Conservation (phyloP, 768 basidiomycete genomes). For the Boletus coccyginus region DNA sequence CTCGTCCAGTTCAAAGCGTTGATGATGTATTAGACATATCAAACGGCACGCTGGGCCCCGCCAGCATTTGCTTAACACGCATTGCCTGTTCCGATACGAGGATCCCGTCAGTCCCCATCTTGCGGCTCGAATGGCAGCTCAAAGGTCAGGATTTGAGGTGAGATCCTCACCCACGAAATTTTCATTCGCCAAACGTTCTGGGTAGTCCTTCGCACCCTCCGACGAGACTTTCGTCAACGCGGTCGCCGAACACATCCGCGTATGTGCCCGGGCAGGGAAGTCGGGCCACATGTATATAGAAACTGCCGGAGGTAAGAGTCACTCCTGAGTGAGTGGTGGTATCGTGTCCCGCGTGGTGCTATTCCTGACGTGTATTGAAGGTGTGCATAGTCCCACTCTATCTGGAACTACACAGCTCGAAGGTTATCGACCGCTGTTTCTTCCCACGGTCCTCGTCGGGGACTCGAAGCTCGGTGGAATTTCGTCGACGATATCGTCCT, state of each 20-base stretch:
- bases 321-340: slow-evolving; percentile 10
- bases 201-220: slow-evolving; percentile 42
- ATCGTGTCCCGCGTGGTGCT: not conserved
- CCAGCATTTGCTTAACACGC: slow-evolving; percentile 45
- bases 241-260: slow-evolving; percentile 59
- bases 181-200: slow-evolving; percentile 3
- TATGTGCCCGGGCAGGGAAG: slow-evolving; percentile 39
- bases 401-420: slow-evolving; percentile 84
- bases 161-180: not conserved
- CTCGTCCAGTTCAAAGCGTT: not conserved
- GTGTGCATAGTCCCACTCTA: slow-evolving; percentile 87
- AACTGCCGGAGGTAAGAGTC: slow-evolving; percentile 88
- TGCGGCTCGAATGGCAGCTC: slow-evolving; percentile 57
- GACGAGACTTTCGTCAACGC: slow-evolving; percentile 66
- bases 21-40: slow-evolving; percentile 54
- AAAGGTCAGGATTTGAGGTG: slow-evolving; percentile 32
- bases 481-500: slow-evolving; percentile 87
- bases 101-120: slow-evolving; percentile 95
- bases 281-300: slow-evolving; percentile 77
- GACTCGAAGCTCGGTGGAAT: slow-evolving; percentile 93
- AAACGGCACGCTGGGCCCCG: slow-evolving; percentile 45
- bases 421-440: slow-evolving; percentile 78
- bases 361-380: slow-evolving; percentile 39
- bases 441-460: slow-evolving; percentile 85
- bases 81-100: slow-evolving; percentile 79